Base-by-base conservation (phyloP, 306 rosid genomes). In the Cicer pinnatifidum region DNA sequence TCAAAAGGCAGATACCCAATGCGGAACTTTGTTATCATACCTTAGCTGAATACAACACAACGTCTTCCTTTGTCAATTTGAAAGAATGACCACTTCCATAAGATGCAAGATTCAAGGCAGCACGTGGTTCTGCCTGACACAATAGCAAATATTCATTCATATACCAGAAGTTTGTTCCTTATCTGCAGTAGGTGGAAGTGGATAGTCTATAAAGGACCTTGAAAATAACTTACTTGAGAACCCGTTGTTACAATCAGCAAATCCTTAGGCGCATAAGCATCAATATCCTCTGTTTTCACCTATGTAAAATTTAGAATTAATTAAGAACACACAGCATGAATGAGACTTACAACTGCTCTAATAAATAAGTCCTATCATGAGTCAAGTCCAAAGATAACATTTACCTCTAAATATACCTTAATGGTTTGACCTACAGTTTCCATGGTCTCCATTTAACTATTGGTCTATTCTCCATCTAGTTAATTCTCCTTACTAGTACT, bases 41-140 rank as follows among this genome's bases (percentile, higher is more conserved):
- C 97, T 94, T 94, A 59, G 98, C 98, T 45, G 98, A 94, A 81
- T 91, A 94, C 63, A 94, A 76, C 63, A 94, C 75, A 71, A 84
- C 1, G 61, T 94, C 98, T 78, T 94, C 97, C 85, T 89, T 88
- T 77, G 74, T 85, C 69, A 94, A 84, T 86, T 94, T 89, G 80
- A 94, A 89, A 50, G 95, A 78, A 81, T 89, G 96, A 78, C 97
- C 86, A 84, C 87, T 84, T 82, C 98, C 96, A 19, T 76, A 89
- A 3, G 98, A 94, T 79, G 98, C 98, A 84, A 94, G 94, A 86
- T 94, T 94, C 78, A 94, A 81, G 74, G 97, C 97, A 69, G 98
- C 98, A 75, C 96, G 98, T 77, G 97, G 98, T 80, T 94, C 98
- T 91, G 98, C 98, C 98, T 89, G 91, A 88, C 91, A 86, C 86